Conservation (phyloP, 345 rosid genomes). For the Clarkia xantiana region DNA sequence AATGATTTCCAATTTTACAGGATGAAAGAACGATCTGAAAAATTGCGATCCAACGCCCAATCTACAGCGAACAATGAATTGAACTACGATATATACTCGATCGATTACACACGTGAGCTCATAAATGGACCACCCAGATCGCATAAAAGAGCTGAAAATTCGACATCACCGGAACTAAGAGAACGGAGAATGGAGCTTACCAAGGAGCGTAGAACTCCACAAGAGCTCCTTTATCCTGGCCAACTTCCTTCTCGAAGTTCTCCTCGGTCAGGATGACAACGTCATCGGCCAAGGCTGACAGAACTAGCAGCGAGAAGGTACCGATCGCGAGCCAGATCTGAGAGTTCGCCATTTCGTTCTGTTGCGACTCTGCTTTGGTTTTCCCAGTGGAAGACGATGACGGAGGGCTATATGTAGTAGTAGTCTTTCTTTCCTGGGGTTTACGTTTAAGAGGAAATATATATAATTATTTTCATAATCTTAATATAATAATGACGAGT, state of each 20-base stretch:
- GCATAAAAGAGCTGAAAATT: background rate
- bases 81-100: too few species aligned
- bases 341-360: constrained; percentile 25
- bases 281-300: constrained; percentile 58
- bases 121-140: background rate
- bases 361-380: constrained; percentile 1
- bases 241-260: constrained; percentile 89
- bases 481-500: too few species aligned
- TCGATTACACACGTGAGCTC: too few species aligned
- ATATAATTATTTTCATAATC: too few species aligned
- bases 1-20: too few species aligned
- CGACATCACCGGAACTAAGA: background rate
- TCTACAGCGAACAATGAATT: too few species aligned
- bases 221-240: constrained; percentile 80
- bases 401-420: too few species aligned
- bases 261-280: constrained; percentile 78
- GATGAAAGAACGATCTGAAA: too few species aligned
- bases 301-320: constrained; percentile 29
- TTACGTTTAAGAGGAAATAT: too few species aligned
- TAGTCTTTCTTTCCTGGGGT: too few species aligned
- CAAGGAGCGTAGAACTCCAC: constrained; percentile 99
- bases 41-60: too few species aligned
- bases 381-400: background rate
- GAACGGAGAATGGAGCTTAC: constrained; percentile 15
- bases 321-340: constrained; percentile 62